Evolutionary conservation across 129 eudicot species (phyloP), one percentile per base, ranked within the genome.

Genomic region (Saussurea involucrata): DNA sequence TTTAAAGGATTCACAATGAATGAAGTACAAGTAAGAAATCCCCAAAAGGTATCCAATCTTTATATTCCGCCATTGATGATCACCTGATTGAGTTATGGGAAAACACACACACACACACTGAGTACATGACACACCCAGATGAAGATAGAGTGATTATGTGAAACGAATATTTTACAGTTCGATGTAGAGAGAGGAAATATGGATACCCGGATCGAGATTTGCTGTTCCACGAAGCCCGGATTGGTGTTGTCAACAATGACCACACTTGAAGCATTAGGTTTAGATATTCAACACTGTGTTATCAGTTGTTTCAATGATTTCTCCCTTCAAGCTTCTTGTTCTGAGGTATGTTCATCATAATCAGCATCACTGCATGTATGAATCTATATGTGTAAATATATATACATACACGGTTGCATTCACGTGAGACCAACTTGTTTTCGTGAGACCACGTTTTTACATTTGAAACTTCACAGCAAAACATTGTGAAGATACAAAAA

Each of bases 281-380:
- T 91, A 40, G 97, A 94, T 63, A 80, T 94, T 76, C 88, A 94
- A 74, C 92, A 94, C 32, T 91, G 98, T 84, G 93, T 94, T 20
- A 77, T 89, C 8, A 94, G 98, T 69, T 87, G 97, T 63, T 94
- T 94, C 65, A 86, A 76, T 78, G 97, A 91, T 77, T 94, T 94
- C 73, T 78, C 90, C 10, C 63, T 94, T 28, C 86, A 89, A 84
- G 98, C 97, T 84, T 87, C 93, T 34, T 94, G 98, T 78, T 85
- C 84, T 24, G 96, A 94, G 98, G 98, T 93, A 77, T 17, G 42
- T 20, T 10, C 29, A 34, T 25, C 28, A 21, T 5, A 32, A 29
- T 12, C 33, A 25, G 0, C 46, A 25, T 75, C 3, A 61, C 37
- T 73, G 29, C 22, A 55, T 60, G 4, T n/a, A 27, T 55, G 2